Evolutionary conservation across 192 early-diverging fungal genomes (phyloP), one percentile per base, ranked within the genome.

Genomic region (Chytriomyces sp.): DNA sequence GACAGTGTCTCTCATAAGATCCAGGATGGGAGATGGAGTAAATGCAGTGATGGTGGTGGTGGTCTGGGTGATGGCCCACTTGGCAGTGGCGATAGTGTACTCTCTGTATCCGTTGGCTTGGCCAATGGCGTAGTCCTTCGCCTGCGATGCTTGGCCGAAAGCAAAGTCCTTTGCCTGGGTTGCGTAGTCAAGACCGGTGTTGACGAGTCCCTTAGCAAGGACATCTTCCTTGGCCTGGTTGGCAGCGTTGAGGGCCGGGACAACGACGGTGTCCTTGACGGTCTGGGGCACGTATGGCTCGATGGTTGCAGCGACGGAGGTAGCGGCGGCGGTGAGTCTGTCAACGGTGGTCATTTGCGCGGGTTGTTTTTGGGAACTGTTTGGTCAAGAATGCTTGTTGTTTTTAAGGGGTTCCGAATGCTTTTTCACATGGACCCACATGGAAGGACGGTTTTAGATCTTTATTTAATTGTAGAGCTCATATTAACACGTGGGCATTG

Each of bases 1-100:
- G 46, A 85, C 24, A 45, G 83, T 79, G 11, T 66, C 47, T 35
- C 66, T 59, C 68, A 88, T 64, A 16, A 88, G 72, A 61, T 80
- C 76, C 60, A 79, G 13, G 75, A 88, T 72, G 61, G 86, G 86
- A 49, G 66, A 64, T 50, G 86, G 86, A 47, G 86, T 88, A 76
- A 83, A 82, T 50, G 86, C 62, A 6, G 68, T 71, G 75, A 88
- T 82, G 76, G 86, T 88, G 50, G 84, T 88, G 72, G 86, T 86
- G 73, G 85, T 80, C 24, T 79, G 71, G 18, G 53, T 79, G 68
- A 84, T 77, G 57, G 80, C 86, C 50, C 81, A 80, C 62, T 82
- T 84, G 63, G 75, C 76, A 59, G 77, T 68, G 64, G 77, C 78
- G 35, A 79, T 49, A 10, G 61, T 65, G 28, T 73, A 43, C 49